phyloP scores from a whole-genome alignment of 2,329 filamentous ascomycete species.

The Talaromyces sp. region DNA sequence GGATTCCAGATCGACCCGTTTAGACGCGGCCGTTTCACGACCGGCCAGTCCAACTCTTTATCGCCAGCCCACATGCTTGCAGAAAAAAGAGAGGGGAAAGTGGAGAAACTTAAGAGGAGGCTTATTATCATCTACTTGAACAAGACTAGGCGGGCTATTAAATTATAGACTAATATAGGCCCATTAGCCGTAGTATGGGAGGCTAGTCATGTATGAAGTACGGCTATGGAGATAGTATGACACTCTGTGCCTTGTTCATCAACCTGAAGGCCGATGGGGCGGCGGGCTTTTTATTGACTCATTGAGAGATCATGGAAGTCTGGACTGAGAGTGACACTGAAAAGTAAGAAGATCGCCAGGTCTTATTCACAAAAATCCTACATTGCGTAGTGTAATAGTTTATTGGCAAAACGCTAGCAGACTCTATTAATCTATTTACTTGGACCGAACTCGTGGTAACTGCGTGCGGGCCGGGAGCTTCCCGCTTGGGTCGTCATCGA shows the following conservation, averaged over 20 bases:
- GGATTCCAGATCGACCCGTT: background rate
- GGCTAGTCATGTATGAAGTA: background rate
- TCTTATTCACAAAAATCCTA: background rate
- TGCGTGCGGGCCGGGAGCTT: background rate
- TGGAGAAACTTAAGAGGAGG: constrained; percentile 1
- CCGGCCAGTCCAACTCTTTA: background rate
- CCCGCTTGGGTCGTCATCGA: background rate
- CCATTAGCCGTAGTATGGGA: background rate
- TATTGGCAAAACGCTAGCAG: background rate
- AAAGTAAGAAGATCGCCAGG: background rate
- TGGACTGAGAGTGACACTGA: background rate
- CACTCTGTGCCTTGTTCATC: background rate
- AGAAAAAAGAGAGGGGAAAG: constrained; percentile 3
- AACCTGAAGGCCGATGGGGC: background rate
- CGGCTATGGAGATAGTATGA: background rate
- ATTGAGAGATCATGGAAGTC: background rate
- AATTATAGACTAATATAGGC: background rate
- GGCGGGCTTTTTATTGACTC: background rate
- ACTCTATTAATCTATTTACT: background rate
- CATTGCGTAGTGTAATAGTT: background rate
- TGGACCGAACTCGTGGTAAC: background rate
- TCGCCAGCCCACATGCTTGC: constrained; percentile 9
- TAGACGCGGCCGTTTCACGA: constrained; percentile 1
- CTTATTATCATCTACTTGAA: background rate
- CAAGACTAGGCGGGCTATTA: background rate